A percentile compares a stretch with the other conserved stretches of the same genome.
Evolutionary conservation across 83 land plant genomes (phyloP).

Genomic region (Diphasiastrum complanatum): DNA sequence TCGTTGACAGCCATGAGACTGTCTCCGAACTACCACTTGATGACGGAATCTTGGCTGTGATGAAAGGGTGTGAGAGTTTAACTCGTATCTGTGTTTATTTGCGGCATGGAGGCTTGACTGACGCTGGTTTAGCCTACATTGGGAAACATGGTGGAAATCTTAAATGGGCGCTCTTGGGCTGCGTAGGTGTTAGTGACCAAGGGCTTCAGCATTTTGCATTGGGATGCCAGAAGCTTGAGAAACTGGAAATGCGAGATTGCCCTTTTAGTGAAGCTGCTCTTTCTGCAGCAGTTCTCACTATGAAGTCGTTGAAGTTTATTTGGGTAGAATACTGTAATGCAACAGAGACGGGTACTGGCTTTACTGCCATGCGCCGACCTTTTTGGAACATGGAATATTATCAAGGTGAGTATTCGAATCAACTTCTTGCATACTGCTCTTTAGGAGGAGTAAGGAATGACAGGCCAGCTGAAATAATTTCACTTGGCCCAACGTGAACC

Average conservation of each 20-base stretch:
- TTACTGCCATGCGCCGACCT: conserved; percentile 59
- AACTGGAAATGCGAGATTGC: conserved; percentile 79
- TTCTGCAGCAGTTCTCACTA: conserved; percentile 41
- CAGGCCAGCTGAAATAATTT: no score
- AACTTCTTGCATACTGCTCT: conserved; percentile 74
- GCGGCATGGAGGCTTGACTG: conserved; percentile 72
- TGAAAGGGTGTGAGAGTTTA: conserved; percentile 57
- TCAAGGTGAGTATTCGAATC: conserved; percentile 43
- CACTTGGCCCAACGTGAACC: no score
- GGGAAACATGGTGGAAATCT: conserved; percentile 64
- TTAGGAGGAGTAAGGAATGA: conserved; percentile 69
- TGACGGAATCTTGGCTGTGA: conserved; percentile 57
- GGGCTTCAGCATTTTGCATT: conserved; percentile 55
- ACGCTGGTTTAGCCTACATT: conserved; percentile 62
- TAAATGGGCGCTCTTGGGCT: conserved; percentile 76
- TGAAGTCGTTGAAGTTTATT: conserved; percentile 64
- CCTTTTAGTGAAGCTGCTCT: conserved; percentile 66
- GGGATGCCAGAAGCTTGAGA: conserved; percentile 65
- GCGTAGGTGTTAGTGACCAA: conserved; percentile 56
- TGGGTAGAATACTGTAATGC: conserved; percentile 80
- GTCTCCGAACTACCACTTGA: conserved; percentile 77
- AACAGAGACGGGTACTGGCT: conserved; percentile 36
- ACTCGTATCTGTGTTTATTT: conserved; percentile 61
- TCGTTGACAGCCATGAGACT: conserved; percentile 43
- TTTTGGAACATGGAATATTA: conserved; percentile 64